These are phyloP conservation scores for Trypanosoma scelopori DNA, from an alignment of 208 protist species.

Conservation along the genomic window DNA sequence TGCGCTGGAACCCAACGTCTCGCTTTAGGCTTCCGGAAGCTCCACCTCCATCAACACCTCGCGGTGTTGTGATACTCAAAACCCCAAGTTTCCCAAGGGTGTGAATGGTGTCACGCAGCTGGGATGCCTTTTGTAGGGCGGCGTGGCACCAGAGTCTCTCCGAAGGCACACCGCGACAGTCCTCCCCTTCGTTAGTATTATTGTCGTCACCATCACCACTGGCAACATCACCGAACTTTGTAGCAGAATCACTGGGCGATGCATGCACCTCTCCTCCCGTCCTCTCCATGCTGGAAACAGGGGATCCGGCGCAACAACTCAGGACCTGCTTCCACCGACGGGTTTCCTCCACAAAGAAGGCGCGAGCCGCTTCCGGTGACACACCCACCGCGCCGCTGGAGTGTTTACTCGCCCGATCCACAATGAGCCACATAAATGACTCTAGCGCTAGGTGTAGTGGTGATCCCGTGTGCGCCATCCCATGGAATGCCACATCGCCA, in stretches of 20 bases:
- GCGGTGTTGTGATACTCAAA: background rate
- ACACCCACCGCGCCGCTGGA: slow-evolving; percentile 17
- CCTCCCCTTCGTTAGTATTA: background rate
- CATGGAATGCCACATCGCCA: slow-evolving; percentile 4
- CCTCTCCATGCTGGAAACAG: background rate
- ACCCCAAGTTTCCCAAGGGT: slow-evolving; percentile 10
- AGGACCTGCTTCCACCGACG: slow-evolving; percentile 16
- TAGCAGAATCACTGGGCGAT: background rate
- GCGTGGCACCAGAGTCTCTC: slow-evolving; percentile 9
- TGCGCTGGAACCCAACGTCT: slow-evolving; percentile 22
- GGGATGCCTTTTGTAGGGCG: slow-evolving; percentile 1
- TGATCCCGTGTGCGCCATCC: slow-evolving; percentile 2
- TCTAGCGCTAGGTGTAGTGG: slow-evolving; percentile 12
- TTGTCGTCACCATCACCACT: background rate
- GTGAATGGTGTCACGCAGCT: slow-evolving; percentile 9
- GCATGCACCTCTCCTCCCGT: background rate
- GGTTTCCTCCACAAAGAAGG: slow-evolving; percentile 18
- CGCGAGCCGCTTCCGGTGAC: slow-evolving; percentile 10
- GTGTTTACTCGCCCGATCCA: slow-evolving; percentile 13
- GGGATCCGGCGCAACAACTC: background rate
- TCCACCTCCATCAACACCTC: background rate
- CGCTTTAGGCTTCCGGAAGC: slow-evolving; percentile 1
- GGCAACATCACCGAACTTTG: background rate
- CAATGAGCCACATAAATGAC: slow-evolving; percentile 23
- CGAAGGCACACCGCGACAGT: background rate